Evolutionary conservation across 2,329 filamentous ascomycete species (phyloP), one percentile per base, ranked within the genome.

Genomic region (Penicillium freii): DNA sequence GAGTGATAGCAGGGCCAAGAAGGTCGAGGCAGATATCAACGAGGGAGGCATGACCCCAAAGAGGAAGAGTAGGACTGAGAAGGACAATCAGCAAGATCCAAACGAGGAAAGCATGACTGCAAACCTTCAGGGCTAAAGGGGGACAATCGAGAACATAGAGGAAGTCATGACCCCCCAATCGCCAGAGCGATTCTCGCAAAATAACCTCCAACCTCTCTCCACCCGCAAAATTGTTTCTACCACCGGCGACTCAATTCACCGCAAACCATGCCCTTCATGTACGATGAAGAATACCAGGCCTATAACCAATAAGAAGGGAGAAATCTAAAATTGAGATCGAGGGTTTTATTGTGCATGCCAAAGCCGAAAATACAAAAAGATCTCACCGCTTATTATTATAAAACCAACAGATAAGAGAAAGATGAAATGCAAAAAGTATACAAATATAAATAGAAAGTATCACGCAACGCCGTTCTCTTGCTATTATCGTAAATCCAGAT

Each of bases 401-500:
- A n/a, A 36, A 23, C 19, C 3, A 46, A 46, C 10, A 43, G 36
- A 31, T n/a, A 23, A 36, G 47, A 43, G 13, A 38, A 56, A 51
- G 23, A 36, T 40, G 11, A 58, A 25, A 57, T 54, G 53, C 34
- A 58, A 54, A 60, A 61, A 47, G 46, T 40, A 51, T 51, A 61
- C 62, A 60, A 58, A 50, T 25, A n/a, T 19, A 3, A 29, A 25
- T 25, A n/a, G 8, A 29, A 29, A 44, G 21, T n/a, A 51, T 57
- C 29, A 57, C 58, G 44, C 56, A 66, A 67, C 65, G 65, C 65
- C 64, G 57, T 60, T 67, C 62, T 64, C 66, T 68, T 69, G 66
- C 68, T 69, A 66, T 67, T 65, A 62, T 71, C 65, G 59, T 71
- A 56, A 69, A 42, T 51, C 34, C 56, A 66, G 60, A 60, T 56